A percentile compares a stretch with the other conserved stretches of the same genome.
These are phyloP conservation scores for Kwoniella newhampshirensis DNA, from an alignment of 768 basidiomycete genomes.

Conservation along the genomic window DNA sequence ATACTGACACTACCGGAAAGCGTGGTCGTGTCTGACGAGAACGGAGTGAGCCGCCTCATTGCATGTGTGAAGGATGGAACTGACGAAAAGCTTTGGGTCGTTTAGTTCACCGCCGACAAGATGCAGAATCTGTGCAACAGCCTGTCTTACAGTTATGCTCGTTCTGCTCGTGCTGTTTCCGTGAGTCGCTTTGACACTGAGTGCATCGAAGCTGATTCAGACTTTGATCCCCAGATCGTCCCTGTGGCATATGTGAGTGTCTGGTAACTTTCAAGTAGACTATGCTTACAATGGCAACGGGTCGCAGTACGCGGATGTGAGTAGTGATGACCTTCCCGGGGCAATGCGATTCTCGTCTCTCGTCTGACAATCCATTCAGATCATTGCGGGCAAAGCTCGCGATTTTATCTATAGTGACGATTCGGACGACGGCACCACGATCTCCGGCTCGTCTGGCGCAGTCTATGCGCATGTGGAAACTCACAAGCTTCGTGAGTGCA, in stretches of 20 bases:
- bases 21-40: slow-evolving; percentile 21
- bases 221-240: slow-evolving; percentile 9
- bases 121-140: slow-evolving; percentile 27
- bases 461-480: slow-evolving; percentile 17
- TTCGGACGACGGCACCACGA: slow-evolving; percentile 6
- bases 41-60: slow-evolving; percentile 5
- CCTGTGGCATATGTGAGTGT: slow-evolving; percentile 21
- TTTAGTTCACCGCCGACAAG: slow-evolving; percentile 23
- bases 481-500: slow-evolving; percentile 18
- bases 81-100: background rate
- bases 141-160: slow-evolving; percentile 29
- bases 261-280: background rate
- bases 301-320: slow-evolving; percentile 22
- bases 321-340: no score
- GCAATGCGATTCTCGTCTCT: no score
- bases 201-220: no score
- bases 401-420: slow-evolving; percentile 17
- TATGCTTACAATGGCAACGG: slow-evolving; percentile 16
- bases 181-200: slow-evolving; percentile 5
- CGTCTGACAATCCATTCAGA: slow-evolving; percentile 2
- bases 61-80: no score
- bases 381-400: slow-evolving; percentile 21
- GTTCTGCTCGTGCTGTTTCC: slow-evolving; percentile 26
- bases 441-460: background rate
- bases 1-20: background rate